phyloP scores from a whole-genome alignment of 257 asterid species.

The Scutellaria baicalensis region DNA sequence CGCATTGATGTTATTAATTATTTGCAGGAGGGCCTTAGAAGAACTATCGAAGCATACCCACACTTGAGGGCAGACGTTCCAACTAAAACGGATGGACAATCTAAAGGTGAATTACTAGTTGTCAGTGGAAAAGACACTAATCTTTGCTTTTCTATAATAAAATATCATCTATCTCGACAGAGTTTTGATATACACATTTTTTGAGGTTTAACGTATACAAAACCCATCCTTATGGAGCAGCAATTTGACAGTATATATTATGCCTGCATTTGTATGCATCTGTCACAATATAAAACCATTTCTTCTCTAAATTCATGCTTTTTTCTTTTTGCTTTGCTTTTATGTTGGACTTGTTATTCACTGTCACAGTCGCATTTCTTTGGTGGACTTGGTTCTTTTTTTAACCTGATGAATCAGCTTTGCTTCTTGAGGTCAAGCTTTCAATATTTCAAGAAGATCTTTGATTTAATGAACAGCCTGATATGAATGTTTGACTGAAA shows the following conservation, averaged over 20 bases:
- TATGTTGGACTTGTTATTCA: no score
- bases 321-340: no score
- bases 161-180: not conserved
- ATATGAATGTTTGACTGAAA: not conserved
- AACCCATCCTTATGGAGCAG: no score
- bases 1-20: conserved; percentile 8
- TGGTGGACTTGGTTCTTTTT: not conserved
- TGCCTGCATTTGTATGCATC: not conserved
- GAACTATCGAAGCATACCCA: conserved; percentile 72
- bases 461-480: conserved; percentile 6
- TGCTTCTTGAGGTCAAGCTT: not conserved
- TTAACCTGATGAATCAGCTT: not conserved
- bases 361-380: no score
- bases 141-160: conserved; percentile 1
- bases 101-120: conserved; percentile 65
- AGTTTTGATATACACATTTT: not conserved
- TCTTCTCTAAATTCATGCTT: not conserved
- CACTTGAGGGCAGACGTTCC: conserved; percentile 64
- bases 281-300: not conserved
- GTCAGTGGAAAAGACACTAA: conserved; percentile 69
- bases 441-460: not conserved
- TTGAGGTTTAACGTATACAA: not conserved
- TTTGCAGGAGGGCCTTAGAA: conserved; percentile 82
- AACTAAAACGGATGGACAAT: conserved; percentile 46
- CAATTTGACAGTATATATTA: not conserved